Evolutionary conservation across 83 land plant genomes (phyloP), one percentile per base, ranked within the genome.

Genomic region (Isoetes engelmannii): DNA sequence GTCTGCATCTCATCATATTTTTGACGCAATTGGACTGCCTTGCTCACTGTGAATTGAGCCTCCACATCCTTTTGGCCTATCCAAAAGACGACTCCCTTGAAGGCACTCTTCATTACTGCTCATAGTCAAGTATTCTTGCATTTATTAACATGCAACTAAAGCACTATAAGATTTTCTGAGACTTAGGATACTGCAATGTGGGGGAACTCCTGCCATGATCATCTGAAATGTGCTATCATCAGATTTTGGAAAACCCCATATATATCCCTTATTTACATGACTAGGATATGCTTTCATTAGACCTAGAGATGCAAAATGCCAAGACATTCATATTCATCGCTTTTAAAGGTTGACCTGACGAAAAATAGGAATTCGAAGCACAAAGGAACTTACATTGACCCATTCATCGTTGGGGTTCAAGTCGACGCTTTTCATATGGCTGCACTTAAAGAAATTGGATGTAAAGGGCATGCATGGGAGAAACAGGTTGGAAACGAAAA

Each of bases 31-130:
- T 94, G 99, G 54, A 75, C 78, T 4, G 93, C 76, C 57, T 84
- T 86, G 76, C 81, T 88, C 82, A 94, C 83, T 60, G 90, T 86
- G 61, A 74, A 75, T 69, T 94, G 90, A 82, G 87, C 79, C 71
- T 94, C 99, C 73, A 90, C 77, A 48, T 94, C 99, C 75, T 84
- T 90, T 74, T 94, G 99, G 45, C 89, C 93, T 44, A 90, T 80
- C 80, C 81, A 90, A 75, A 94, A 94, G 82, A 85, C 82, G 6
- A 94, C 86, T 47, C 97, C 90, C 72, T 80, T 84, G 68, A 88
- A 88, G 43, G 97, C 99, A 72, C 86, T 82, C 67, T 90, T 94
- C 97, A 94, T 94, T 50, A 90, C 98, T 93, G 60, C 15, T 20
- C 37, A 58, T 28, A 9, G n/a, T 2, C 13, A 66, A 63, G 70